phyloP scores from a whole-genome alignment of 495 filamentous ascomycete species.

The Podospora tetraspora region DNA sequence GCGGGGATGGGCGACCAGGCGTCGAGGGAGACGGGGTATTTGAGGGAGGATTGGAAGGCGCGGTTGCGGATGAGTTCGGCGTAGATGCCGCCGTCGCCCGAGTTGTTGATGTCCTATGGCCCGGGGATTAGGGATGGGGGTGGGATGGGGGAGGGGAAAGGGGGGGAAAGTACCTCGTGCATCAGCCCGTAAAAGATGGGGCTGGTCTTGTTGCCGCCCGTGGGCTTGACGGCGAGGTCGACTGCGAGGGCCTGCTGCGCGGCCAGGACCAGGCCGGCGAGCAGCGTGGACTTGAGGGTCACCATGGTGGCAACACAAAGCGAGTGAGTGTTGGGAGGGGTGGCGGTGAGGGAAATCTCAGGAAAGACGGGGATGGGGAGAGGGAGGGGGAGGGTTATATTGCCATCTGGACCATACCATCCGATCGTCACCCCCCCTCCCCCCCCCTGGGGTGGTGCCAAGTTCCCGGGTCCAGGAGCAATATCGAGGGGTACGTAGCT shows the following conservation, averaged over 20 bases:
- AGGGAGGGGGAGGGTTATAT: not conserved
- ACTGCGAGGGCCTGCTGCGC: slow-evolving; percentile 15
- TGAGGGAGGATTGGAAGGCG: slow-evolving; percentile 51
- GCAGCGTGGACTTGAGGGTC: not conserved
- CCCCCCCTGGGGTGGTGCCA: not conserved
- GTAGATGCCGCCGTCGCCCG: slow-evolving; percentile 71
- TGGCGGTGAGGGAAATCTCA: not conserved
- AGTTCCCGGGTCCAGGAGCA: not conserved
- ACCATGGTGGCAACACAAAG: not conserved
- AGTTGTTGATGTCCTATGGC: slow-evolving; percentile 63
- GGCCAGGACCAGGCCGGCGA: slow-evolving; percentile 5
- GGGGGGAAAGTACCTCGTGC: slow-evolving; percentile 29
- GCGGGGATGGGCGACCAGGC: slow-evolving; percentile 52
- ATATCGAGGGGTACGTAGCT: not conserved
- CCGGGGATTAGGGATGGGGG: not conserved
- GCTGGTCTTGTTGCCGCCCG: slow-evolving; percentile 35
- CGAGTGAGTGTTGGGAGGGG: not conserved
- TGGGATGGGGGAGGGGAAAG: not conserved
- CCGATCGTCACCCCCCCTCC: not conserved
- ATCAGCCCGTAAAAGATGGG: slow-evolving; percentile 38
- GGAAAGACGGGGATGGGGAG: not conserved
- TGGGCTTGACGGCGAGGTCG: slow-evolving; percentile 29
- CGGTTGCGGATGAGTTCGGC: slow-evolving; percentile 69
- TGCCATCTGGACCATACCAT: not conserved
- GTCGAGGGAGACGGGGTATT: slow-evolving; percentile 40